These are phyloP conservation scores for Diaporthe sp. DNA, from an alignment of 2,329 filamentous ascomycete genomes.

Conservation along the genomic window DNA sequence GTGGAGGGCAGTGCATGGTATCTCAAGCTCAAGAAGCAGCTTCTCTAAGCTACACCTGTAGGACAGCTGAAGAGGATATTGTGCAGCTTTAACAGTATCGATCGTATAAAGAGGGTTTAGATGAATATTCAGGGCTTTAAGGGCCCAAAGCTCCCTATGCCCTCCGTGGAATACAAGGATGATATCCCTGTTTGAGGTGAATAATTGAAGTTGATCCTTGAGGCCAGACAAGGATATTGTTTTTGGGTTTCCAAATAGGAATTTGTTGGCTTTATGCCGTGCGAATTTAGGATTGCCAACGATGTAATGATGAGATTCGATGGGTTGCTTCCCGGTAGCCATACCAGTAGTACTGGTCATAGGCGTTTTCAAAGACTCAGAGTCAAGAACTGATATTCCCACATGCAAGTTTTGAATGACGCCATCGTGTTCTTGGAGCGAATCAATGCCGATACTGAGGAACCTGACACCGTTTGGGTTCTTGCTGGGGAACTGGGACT, in stretches of 20 bases:
- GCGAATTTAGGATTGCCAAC: neutral
- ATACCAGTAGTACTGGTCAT: neutral
- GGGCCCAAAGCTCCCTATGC: neutral
- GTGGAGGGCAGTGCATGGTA: neutral
- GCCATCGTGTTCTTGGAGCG: neutral
- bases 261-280: neutral
- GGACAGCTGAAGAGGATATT: neutral
- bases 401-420: neutral
- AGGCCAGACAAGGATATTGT: neutral
- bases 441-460: neutral
- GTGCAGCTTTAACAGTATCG: neutral
- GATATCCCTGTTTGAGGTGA: neutral
- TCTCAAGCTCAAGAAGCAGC: neutral
- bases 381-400: constrained; percentile 1
- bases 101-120: constrained; percentile 2
- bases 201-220: neutral
- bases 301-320: constrained; percentile 5
- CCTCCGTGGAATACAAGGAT: neutral
- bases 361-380: neutral
- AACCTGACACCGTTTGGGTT: neutral
- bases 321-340: neutral
- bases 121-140: neutral
- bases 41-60: neutral
- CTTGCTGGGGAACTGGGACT: neutral
- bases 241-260: neutral